Percentiles rank a stretch among this genome's conserved stretches.
phyloP scores from a whole-genome alignment of 2,329 filamentous ascomycete genomes.

The Colletotrichum eleusines region DNA sequence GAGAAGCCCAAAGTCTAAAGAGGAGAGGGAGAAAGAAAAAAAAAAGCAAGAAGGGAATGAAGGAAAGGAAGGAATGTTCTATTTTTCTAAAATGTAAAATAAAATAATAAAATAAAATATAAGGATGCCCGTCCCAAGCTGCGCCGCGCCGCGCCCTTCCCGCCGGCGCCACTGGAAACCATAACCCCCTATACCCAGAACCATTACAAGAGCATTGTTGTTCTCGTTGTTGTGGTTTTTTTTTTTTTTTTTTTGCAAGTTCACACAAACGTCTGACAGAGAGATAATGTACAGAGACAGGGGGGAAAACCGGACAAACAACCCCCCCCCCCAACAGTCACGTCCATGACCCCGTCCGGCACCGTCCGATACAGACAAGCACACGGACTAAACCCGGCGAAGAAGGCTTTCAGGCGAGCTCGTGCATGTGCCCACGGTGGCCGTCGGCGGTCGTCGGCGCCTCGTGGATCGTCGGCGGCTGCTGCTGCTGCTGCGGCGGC shows the following conservation, averaged over 20 bases:
- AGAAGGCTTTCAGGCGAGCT: constrained; percentile 50
- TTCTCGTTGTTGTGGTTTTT: neutral
- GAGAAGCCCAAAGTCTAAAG: too few relatives aligned
- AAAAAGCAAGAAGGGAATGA: too few relatives aligned
- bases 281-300: neutral
- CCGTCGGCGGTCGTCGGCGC: constrained; percentile 53
- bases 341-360: too few relatives aligned
- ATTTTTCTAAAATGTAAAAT: neutral
- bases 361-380: neutral
- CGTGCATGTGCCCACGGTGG: constrained; percentile 56
- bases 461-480: constrained; percentile 52
- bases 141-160: neutral
- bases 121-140: neutral
- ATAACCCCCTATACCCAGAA: neutral
- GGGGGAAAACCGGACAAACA: too few relatives aligned
- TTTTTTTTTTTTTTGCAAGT: too few relatives aligned
- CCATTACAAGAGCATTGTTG: neutral
- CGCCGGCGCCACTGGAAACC: neutral
- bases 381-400: neutral
- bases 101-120: neutral
- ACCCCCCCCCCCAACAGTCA: neutral
- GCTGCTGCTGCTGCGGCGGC: too few relatives aligned
- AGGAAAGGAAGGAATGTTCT: too few relatives aligned
- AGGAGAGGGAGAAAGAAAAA: too few relatives aligned
- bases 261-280: neutral